A percentile compares a stretch with the other conserved stretches of the same genome.
phyloP scores from a whole-genome alignment of 2,329 filamentous ascomycete genomes.

The Cladosporium halotolerans region DNA sequence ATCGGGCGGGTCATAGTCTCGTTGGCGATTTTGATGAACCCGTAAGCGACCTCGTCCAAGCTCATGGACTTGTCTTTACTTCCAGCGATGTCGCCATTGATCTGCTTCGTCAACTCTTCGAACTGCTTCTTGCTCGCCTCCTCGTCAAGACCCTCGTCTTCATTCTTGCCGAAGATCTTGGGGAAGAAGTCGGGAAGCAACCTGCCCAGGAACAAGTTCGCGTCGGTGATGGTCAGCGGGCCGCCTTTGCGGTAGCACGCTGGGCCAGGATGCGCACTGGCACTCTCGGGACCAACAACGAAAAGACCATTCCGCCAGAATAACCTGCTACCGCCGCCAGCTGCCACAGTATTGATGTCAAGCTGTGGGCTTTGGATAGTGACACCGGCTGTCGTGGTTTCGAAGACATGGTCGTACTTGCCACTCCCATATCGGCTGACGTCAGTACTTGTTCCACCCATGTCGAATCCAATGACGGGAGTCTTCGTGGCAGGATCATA shows the following conservation, averaged over 20 bases:
- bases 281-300: conserved; percentile 83
- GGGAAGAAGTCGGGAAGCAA: conserved; percentile 88
- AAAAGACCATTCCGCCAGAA: conserved; percentile 89
- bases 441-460: conserved; percentile 90
- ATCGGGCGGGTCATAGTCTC: conserved; percentile 90
- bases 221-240: conserved; percentile 87
- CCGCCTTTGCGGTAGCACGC: conserved; percentile 88
- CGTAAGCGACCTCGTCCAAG: conserved; percentile 78
- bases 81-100: conserved; percentile 68
- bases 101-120: conserved; percentile 65
- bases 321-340: conserved; percentile 75
- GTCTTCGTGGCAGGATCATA: conserved; percentile 77
- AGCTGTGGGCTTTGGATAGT: conserved; percentile 88
- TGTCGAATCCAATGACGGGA: conserved; percentile 90
- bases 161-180: conserved; percentile 87
- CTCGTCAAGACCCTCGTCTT: conserved; percentile 72
- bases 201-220: conserved; percentile 77
- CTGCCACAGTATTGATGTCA: conserved; percentile 92
- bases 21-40: conserved; percentile 84
- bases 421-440: conserved; percentile 76
- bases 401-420: conserved; percentile 86
- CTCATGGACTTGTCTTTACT: conserved; percentile 57
- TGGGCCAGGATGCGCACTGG: conserved; percentile 81
- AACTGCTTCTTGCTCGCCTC: conserved; percentile 71
- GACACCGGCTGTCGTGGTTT: conserved; percentile 89